These are phyloP conservation scores for Sugiyamaella floridensis DNA, from an alignment of 805 yeast species.

Conservation along the genomic window DNA sequence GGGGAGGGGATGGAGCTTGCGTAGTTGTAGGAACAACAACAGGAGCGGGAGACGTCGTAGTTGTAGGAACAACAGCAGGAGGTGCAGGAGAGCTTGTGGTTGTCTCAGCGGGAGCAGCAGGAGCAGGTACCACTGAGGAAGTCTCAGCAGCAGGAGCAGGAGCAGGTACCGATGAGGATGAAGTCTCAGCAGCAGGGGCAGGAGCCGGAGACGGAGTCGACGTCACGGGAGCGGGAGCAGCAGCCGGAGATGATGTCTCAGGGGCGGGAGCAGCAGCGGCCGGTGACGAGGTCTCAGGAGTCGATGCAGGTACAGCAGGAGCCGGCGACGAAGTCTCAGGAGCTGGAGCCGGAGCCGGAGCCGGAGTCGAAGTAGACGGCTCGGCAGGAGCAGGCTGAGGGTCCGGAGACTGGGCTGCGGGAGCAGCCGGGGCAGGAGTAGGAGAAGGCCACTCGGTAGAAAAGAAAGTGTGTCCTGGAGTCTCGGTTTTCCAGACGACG, in stretches of 20 bases:
- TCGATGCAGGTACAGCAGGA: slow-evolving; percentile 12
- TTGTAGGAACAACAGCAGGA: background rate
- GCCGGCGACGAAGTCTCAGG: slow-evolving; percentile 19
- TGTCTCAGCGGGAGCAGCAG: slow-evolving; percentile 20
- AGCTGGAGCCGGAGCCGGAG: slow-evolving; percentile 4
- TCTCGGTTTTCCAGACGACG: slow-evolving; percentile 1
- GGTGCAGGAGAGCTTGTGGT: slow-evolving; percentile 10
- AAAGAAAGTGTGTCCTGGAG: slow-evolving; percentile 5
- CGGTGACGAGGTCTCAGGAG: slow-evolving; percentile 24
- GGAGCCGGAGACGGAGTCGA: slow-evolving; percentile 8
- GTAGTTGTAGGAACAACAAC: slow-evolving; percentile 24
- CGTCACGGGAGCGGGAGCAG: slow-evolving; percentile 1
- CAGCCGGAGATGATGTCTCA: slow-evolving; percentile 7
- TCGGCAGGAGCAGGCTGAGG: background rate
- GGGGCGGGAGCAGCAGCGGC: slow-evolving; percentile 28
- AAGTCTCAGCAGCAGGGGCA: slow-evolving; percentile 25
- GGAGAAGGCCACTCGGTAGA: slow-evolving; percentile 20
- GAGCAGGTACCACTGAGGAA: slow-evolving; percentile 21
- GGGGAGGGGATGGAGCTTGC: slow-evolving; percentile 30
- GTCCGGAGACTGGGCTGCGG: slow-evolving; percentile 7
- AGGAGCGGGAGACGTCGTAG: slow-evolving; percentile 19
- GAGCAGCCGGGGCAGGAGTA: slow-evolving; percentile 17
- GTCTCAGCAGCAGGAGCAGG: slow-evolving; percentile 25
- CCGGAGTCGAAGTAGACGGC: slow-evolving; percentile 1
- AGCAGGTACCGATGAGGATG: no score